phyloP scores from a whole-genome alignment of 2,329 filamentous ascomycete species.

The Diaporthe citri region DNA sequence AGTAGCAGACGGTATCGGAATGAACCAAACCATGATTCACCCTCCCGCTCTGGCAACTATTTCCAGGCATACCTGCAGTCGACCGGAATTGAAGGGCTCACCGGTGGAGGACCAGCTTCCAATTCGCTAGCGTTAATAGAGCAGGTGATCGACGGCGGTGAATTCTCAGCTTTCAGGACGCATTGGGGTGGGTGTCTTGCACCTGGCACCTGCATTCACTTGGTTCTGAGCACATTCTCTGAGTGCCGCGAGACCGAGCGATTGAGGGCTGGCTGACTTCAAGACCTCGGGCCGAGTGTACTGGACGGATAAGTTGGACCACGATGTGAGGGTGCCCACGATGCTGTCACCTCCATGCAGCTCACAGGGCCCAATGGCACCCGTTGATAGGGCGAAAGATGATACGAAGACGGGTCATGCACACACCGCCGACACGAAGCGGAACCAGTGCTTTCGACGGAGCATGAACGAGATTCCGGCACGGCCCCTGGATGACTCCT shows the following conservation, averaged over 20 bases:
- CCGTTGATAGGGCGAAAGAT: neutral
- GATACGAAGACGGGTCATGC: neutral
- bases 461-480: neutral
- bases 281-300: neutral
- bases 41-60: neutral
- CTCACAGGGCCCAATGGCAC: neutral
- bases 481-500: neutral
- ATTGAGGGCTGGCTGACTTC: neutral
- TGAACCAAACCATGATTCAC: constrained; percentile 12
- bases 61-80: neutral
- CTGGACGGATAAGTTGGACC: neutral
- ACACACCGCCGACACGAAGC: neutral
- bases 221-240: neutral
- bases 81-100: neutral
- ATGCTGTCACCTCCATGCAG: neutral
- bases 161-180: neutral
- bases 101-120: neutral
- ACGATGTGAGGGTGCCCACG: neutral
- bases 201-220: neutral
- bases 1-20: constrained; percentile 1
- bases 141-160: neutral
- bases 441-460: neutral
- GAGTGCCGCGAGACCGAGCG: neutral
- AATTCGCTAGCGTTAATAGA: constrained; percentile 2
- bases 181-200: neutral